Evolutionary conservation across 2,329 filamentous ascomycete genomes (phyloP).

Genomic region (Neonectria faginata): DNA sequence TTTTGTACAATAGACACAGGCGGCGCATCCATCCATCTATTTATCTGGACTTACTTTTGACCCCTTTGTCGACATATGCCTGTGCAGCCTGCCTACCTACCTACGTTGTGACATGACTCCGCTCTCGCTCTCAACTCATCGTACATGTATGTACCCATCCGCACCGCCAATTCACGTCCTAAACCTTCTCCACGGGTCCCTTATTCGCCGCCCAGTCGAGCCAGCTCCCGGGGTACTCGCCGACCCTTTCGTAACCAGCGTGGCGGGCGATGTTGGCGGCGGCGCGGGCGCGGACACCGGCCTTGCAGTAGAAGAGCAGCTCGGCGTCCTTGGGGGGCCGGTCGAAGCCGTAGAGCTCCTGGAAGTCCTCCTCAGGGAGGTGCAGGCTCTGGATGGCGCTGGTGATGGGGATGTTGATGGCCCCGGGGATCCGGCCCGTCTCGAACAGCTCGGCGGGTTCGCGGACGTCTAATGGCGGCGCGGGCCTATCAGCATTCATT

Average conservation of each 20-base stretch:
- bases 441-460: slow-evolving; percentile 74
- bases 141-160: neutral
- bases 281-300: slow-evolving; percentile 83
- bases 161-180: neutral
- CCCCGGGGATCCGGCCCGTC: slow-evolving; percentile 80
- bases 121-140: neutral
- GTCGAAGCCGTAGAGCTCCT: slow-evolving; percentile 81
- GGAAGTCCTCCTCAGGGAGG: slow-evolving; percentile 81
- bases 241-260: slow-evolving; percentile 78
- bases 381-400: slow-evolving; percentile 84
- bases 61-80: neutral
- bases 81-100: neutral
- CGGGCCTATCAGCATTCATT: neutral
- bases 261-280: slow-evolving; percentile 82
- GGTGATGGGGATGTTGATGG: slow-evolving; percentile 84
- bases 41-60: slow-evolving; percentile 5
- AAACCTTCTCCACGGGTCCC: slow-evolving; percentile 62
- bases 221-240: slow-evolving; percentile 82
- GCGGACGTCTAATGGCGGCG: slow-evolving; percentile 68
- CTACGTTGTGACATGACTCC: neutral
- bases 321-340: slow-evolving; percentile 69
- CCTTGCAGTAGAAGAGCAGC: slow-evolving; percentile 92
- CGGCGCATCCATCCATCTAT: slow-evolving; percentile 13
- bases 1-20: slow-evolving; percentile 31
- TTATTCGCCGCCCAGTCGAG: slow-evolving; percentile 83